Evolutionary conservation across 225 moss, liverwort and hornwort genomes (phyloP).

Genomic region (Bryum argenteum): DNA sequence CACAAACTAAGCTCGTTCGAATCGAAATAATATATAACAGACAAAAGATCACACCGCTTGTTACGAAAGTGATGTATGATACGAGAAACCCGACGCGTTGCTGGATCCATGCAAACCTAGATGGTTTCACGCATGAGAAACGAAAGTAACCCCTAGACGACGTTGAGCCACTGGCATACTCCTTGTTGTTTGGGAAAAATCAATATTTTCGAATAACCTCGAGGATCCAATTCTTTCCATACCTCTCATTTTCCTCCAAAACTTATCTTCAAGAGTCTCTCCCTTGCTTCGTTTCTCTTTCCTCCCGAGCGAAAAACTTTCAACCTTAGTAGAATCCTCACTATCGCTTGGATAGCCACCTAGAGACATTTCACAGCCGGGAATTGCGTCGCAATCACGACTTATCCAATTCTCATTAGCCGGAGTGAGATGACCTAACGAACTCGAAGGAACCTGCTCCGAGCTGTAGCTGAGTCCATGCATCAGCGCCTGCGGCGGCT

Average conservation of each 20-base stretch:
- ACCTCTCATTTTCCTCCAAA: conserved; percentile 49
- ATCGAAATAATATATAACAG: background rate
- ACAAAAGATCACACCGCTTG: background rate
- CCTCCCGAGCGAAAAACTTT: conserved; percentile 24
- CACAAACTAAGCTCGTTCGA: background rate
- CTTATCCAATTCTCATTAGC: conserved; percentile 49
- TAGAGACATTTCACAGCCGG: conserved; percentile 45
- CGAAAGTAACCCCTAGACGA: background rate
- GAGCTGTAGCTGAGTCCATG: conserved; percentile 47
- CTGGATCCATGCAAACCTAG: background rate
- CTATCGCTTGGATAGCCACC: conserved; percentile 55
- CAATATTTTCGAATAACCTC: background rate
- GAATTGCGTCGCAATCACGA: conserved; percentile 43
- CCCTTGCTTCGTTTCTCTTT: conserved; percentile 40
- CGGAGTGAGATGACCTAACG: conserved; percentile 35
- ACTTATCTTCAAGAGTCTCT: conserved; percentile 35
- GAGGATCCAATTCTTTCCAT: conserved; percentile 9
- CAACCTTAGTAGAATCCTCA: conserved; percentile 46
- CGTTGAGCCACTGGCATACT: background rate
- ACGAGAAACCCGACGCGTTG: conserved; percentile 20
- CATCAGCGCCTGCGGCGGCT: conserved; percentile 34
- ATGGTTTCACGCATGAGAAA: background rate
- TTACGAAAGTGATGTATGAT: background rate
- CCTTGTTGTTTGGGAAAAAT: background rate
- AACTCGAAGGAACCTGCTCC: conserved; percentile 47